phyloP scores from a whole-genome alignment of 257 asterid genomes.

The Solanum sejunctum region DNA sequence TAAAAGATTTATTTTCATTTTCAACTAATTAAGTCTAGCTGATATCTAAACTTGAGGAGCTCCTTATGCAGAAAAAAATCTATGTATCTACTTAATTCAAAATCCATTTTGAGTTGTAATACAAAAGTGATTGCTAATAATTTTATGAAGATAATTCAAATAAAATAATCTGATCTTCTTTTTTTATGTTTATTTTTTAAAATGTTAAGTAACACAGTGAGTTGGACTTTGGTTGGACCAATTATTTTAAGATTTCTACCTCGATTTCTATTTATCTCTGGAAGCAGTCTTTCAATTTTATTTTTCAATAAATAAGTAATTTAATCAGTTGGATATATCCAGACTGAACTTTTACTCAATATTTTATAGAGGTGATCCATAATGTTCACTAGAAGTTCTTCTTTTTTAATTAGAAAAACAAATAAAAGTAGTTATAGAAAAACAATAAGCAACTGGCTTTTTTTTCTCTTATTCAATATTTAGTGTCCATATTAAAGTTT shows the following conservation, averaged over 20 bases:
- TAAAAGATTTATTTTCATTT: too few relatives aligned
- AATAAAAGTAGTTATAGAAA: not conserved
- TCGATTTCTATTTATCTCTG: not conserved
- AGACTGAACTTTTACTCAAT: not conserved
- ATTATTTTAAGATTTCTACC: not conserved
- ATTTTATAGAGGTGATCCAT: not conserved
- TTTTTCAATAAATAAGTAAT: not conserved
- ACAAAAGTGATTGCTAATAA: not conserved
- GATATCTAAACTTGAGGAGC: not conserved
- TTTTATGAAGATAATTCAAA: not conserved
- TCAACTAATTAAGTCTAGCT: not conserved
- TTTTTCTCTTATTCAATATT: not conserved
- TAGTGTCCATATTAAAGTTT: rapidly evolving
- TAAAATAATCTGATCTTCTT: not conserved
- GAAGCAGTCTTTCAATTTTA: not conserved
- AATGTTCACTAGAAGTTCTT: not conserved
- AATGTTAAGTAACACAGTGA: not conserved
- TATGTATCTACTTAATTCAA: not conserved
- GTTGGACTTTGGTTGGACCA: not conserved
- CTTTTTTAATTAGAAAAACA: not conserved
- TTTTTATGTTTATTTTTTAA: not conserved
- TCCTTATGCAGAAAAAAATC: not conserved
- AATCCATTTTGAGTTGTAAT: not conserved
- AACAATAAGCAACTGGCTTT: not conserved
- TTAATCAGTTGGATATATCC: not conserved